These are phyloP conservation scores for Silene latifolia DNA, from an alignment of 148 eudicot genomes.

Conservation along the genomic window DNA sequence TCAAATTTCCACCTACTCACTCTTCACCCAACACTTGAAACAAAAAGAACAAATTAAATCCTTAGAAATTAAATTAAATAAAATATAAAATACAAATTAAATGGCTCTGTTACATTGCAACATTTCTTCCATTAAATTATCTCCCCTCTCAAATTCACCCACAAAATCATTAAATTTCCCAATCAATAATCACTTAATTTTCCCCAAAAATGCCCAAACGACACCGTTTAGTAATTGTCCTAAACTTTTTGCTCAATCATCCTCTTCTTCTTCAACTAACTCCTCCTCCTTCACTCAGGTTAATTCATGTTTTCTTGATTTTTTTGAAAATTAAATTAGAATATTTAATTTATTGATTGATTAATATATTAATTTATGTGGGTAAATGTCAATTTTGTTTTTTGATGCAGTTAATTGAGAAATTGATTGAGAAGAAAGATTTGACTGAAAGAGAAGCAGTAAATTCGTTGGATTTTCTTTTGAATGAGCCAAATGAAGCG, in stretches of 20 bases:
- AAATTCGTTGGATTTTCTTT: constrained; percentile 57
- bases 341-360: background rate
- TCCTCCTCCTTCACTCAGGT: constrained; percentile 56
- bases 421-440: constrained; percentile 55
- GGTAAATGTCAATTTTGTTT: constrained; percentile 7
- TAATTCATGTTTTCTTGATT: background rate
- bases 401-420: constrained; percentile 68
- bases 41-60: background rate
- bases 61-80: background rate
- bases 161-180: constrained; percentile 6
- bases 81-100: constrained; percentile 5
- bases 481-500: constrained; percentile 73
- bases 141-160: constrained; percentile 17
- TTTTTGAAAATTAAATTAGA: background rate
- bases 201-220: constrained; percentile 2
- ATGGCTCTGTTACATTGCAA: constrained; percentile 16
- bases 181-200: constrained; percentile 1
- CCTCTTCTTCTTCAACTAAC: constrained; percentile 20
- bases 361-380: background rate
- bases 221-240: constrained; percentile 2
- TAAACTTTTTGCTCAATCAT: constrained; percentile 17
- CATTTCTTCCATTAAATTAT: background rate
- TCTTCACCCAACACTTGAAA: background rate
- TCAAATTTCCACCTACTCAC: background rate
- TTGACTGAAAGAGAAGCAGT: constrained; percentile 74